Percentiles rank a stretch among this genome's conserved stretches.
Conservation (phyloP, 2,329 filamentous ascomycete genomes). For the Pseudogymnoascus sp. region DNA sequence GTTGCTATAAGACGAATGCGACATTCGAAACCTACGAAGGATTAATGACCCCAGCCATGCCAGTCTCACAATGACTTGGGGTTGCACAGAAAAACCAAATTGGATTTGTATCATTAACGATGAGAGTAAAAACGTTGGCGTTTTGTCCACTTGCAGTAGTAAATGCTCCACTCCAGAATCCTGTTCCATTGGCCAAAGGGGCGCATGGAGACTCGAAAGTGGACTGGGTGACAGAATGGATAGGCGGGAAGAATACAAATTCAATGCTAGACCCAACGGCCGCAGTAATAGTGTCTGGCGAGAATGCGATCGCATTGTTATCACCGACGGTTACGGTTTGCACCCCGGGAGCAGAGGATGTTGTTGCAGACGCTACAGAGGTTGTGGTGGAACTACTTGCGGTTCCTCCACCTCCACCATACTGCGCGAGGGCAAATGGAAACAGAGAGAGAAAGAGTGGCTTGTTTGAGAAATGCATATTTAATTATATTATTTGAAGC, state of each 20-base stretch:
- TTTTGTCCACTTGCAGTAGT: slow-evolving; percentile 19
- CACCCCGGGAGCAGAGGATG: slow-evolving; percentile 19
- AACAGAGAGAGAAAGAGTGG: slow-evolving; percentile 18
- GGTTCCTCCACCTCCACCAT: slow-evolving; percentile 9
- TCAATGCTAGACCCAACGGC: slow-evolving; percentile 44
- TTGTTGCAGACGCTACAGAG: slow-evolving; percentile 11
- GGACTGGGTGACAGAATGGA: slow-evolving; percentile 42
- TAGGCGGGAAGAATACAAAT: slow-evolving; percentile 46
- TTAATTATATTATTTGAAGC: slow-evolving; percentile 9
- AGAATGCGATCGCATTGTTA: slow-evolving; percentile 36
- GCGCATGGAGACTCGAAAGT: slow-evolving; percentile 29
- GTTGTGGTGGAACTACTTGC: slow-evolving; percentile 14
- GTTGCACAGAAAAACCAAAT: slow-evolving; percentile 39
- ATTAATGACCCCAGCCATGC: slow-evolving; percentile 40
- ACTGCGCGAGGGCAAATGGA: slow-evolving; percentile 18
- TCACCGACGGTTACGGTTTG: slow-evolving; percentile 30
- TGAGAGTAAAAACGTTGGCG: slow-evolving; percentile 34
- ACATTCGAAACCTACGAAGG: slow-evolving; percentile 25
- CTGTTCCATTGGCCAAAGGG: slow-evolving; percentile 23
- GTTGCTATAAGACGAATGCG: background rate
- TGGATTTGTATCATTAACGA: slow-evolving; percentile 33
- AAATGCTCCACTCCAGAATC: slow-evolving; percentile 20
- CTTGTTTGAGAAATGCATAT: slow-evolving; percentile 25
- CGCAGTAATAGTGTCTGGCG: slow-evolving; percentile 44
- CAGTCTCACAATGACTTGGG: slow-evolving; percentile 33